These are phyloP conservation scores for Trichomonas tenax DNA, from an alignment of 208 protist genomes.

Conservation along the genomic window DNA sequence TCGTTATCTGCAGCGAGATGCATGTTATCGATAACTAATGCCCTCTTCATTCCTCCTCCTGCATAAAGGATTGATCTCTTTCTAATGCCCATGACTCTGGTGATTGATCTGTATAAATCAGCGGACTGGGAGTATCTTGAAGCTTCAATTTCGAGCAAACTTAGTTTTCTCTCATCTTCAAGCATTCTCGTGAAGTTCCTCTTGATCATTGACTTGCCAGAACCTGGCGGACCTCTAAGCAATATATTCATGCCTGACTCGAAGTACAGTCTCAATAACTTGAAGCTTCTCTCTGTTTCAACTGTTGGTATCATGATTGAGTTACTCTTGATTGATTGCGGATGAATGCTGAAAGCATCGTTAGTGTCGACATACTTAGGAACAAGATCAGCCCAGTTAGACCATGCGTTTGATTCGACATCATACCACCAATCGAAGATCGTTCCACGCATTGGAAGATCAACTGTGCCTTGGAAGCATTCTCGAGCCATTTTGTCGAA, in stretches of 20 bases:
- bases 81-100: not conserved
- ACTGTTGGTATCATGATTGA: conserved; percentile 73
- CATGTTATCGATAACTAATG: not conserved
- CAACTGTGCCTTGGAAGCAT: not conserved
- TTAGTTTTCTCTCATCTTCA: not conserved
- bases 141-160: conserved; percentile 57
- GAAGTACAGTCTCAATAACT: conserved; percentile 71
- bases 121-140: conserved; percentile 35
- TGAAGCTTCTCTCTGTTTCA: conserved; percentile 81
- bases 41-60: not conserved
- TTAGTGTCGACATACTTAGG: conserved; percentile 51
- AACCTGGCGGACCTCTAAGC: conserved; percentile 80
- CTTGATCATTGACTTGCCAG: conserved; percentile 70
- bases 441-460: conserved; percentile 9
- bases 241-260: conserved; percentile 67
- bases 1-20: conserved; percentile 19
- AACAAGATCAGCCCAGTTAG: not conserved
- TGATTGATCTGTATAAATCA: not conserved
- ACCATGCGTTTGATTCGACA: not conserved
- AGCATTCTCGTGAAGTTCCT: conserved; percentile 21
- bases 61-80: not conserved
- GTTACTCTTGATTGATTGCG: conserved; percentile 50
- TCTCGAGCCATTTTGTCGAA: conserved; percentile 52
- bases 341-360: not conserved
- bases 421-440: conserved; percentile 19